These are phyloP conservation scores for Candida qinlingensis DNA, from an alignment of 805 yeast species.

Conservation along the genomic window DNA sequence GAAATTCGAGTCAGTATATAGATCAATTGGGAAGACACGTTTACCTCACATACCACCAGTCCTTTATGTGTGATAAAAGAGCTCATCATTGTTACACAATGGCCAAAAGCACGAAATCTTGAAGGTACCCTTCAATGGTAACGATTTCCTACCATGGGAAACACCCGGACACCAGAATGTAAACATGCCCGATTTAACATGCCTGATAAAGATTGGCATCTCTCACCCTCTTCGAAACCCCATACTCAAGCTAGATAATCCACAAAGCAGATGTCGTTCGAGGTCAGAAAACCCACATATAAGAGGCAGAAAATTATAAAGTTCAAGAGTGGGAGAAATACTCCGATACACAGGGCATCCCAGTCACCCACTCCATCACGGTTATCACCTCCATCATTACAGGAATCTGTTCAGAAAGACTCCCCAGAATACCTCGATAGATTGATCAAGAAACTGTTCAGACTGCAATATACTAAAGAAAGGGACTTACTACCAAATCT, in stretches of 20 bases:
- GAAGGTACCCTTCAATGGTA: no score
- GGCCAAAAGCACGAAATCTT: no score
- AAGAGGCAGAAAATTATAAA: constrained; percentile 1
- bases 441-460: constrained; percentile 16
- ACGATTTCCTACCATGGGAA: no score
- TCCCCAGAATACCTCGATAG: constrained; percentile 23
- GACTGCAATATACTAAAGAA: constrained; percentile 8
- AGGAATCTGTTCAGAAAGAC: constrained; percentile 12
- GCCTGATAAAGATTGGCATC: no score
- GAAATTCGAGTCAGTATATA: not conserved
- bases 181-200: not conserved
- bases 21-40: not conserved
- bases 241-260: not conserved
- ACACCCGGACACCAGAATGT: constrained; percentile 3
- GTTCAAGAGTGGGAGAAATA: not conserved
- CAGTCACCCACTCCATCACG: not conserved
- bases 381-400: not conserved
- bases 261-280: not conserved
- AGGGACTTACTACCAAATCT: constrained; percentile 31
- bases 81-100: not conserved
- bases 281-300: constrained; percentile 3
- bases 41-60: not conserved
- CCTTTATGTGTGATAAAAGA: constrained; percentile 3
- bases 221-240: not conserved
- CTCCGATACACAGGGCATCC: not conserved